Evolutionary conservation across 257 asterid species (phyloP).

Genomic region (Scutellaria minor): DNA sequence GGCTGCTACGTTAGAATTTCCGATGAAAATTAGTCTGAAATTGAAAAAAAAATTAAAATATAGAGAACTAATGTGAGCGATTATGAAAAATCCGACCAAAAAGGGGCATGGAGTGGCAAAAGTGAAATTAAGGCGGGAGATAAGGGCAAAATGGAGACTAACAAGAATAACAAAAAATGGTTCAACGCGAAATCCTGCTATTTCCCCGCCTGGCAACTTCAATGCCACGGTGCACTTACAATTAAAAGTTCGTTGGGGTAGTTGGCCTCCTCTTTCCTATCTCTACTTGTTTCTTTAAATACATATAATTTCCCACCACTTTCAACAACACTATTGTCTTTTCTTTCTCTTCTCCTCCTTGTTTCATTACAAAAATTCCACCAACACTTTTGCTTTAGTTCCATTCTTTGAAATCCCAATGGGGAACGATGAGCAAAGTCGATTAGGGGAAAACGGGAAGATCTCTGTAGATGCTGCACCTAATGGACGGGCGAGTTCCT

Average conservation of each 20-base stretch:
- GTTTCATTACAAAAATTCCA: neutral
- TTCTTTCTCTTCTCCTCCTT: neutral
- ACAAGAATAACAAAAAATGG: conserved; percentile 5
- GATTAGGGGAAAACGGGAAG: conserved; percentile 13
- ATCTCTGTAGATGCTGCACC: conserved; percentile 43
- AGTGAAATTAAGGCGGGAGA: neutral
- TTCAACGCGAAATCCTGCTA: conserved; percentile 32
- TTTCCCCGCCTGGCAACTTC: conserved; percentile 53
- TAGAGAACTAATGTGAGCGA: no score
- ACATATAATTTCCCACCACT: conserved; percentile 33
- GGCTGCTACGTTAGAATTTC: no score
- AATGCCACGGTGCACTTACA: conserved; percentile 46
- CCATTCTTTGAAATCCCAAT: conserved; percentile 13
- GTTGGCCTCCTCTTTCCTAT: conserved; percentile 44
- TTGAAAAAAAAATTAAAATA: no score
- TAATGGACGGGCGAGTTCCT: neutral
- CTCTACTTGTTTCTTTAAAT: conserved; percentile 46
- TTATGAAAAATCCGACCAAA: no score
- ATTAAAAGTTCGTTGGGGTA: conserved; percentile 74
- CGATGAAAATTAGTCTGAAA: no score
- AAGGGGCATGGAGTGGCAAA: conserved; percentile 6
- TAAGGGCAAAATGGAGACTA: neutral
- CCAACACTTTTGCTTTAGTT: no score
- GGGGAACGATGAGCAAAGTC: conserved; percentile 38
- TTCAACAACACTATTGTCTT: conserved; percentile 17